These are phyloP conservation scores for Globisporangium irregulare DNA, from an alignment of 352 stramenopile genomes.

Conservation along the genomic window DNA sequence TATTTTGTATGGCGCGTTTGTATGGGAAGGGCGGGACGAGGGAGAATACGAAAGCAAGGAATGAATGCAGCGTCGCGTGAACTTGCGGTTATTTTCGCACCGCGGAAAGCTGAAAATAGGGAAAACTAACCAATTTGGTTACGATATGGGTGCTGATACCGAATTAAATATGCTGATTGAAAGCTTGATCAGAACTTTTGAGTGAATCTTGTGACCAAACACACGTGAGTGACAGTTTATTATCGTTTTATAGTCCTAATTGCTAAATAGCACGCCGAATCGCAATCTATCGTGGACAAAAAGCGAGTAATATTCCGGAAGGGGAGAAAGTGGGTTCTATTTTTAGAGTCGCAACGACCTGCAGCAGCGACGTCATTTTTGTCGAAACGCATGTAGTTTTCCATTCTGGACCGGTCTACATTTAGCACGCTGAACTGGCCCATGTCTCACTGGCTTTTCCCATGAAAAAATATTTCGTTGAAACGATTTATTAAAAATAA, in stretches of 20 bases:
- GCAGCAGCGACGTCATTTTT: not conserved
- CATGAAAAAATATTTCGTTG: not conserved
- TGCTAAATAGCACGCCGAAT: not conserved
- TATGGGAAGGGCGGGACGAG: not conserved
- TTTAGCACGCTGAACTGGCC: not conserved
- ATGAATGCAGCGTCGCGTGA: not conserved
- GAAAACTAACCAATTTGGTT: not conserved
- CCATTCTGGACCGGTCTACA: not conserved
- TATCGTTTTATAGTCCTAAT: not conserved
- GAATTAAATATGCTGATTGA: not conserved
- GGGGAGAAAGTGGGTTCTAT: not conserved
- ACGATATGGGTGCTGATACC: not conserved
- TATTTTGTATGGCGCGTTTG: not conserved
- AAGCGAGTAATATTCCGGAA: not conserved
- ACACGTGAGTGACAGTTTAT: not conserved
- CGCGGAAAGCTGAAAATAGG: not conserved
- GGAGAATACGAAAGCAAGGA: not conserved
- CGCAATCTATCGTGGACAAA: not conserved
- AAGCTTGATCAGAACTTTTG: not conserved
- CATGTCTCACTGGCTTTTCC: not conserved
- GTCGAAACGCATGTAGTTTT: not conserved
- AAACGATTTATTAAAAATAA: not conserved
- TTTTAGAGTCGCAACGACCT: not conserved
- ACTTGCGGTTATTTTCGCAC: not conserved
- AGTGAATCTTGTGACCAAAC: not conserved